Percentiles rank a stretch among this genome's conserved stretches.
Conservation (phyloP, 352 stramenopile species). For the Globisporangium apiculatum region DNA sequence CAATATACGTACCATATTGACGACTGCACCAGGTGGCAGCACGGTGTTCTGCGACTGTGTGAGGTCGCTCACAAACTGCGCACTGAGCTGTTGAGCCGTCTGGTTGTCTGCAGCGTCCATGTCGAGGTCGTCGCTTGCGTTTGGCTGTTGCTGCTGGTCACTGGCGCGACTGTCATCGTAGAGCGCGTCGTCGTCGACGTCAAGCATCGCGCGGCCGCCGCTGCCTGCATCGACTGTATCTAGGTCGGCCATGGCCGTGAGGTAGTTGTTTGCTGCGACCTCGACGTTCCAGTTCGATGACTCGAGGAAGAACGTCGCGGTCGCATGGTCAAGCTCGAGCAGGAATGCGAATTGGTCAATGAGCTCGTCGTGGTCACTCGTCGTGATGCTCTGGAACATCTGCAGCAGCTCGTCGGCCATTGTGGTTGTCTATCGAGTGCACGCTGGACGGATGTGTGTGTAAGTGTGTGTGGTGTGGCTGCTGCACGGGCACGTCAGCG, state of each 20-base stretch:
- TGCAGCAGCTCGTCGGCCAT: slow-evolving; percentile 82
- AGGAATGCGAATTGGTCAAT: slow-evolving; percentile 79
- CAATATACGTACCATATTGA: slow-evolving; percentile 47
- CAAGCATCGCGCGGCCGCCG: slow-evolving; percentile 1
- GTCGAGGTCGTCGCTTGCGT: slow-evolving; percentile 28
- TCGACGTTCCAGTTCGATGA: slow-evolving; percentile 88
- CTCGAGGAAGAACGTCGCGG: slow-evolving; percentile 80
- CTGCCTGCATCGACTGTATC: slow-evolving; percentile 7
- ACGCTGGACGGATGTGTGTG: not conserved
- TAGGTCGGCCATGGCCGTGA: slow-evolving; percentile 52
- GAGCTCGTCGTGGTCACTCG: slow-evolving; percentile 75
- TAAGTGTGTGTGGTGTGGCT: not conserved
- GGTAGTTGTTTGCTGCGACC: slow-evolving; percentile 76
- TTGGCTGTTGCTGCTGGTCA: slow-evolving; percentile 1
- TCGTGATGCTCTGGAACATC: slow-evolving; percentile 87
- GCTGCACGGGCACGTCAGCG: no score
- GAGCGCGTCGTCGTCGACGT: slow-evolving; percentile 49
- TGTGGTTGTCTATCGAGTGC: not conserved
- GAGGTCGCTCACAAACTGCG: slow-evolving; percentile 64
- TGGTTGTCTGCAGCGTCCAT: slow-evolving; percentile 41
- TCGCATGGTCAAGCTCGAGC: slow-evolving; percentile 58
- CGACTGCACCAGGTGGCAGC: slow-evolving; percentile 31
- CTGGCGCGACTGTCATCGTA: slow-evolving; percentile 7
- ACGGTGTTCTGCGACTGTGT: slow-evolving; percentile 48
- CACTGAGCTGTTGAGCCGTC: slow-evolving; percentile 25